Base-by-base conservation (phyloP, 1,139 yeast genomes). In the Pichia sp. region DNA sequence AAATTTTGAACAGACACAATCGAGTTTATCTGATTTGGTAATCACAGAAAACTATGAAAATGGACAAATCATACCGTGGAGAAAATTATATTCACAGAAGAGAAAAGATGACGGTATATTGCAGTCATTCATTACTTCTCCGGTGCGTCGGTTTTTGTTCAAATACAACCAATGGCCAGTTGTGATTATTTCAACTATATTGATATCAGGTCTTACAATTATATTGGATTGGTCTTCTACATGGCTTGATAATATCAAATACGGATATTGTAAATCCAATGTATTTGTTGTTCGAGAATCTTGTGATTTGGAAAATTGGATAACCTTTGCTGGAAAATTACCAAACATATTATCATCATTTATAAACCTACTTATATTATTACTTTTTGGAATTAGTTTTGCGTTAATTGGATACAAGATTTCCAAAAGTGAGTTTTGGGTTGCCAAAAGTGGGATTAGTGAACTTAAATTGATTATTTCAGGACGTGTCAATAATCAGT, bases 361-460 rank as follows among this genome's bases (percentile, higher is more conserved):
- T 3, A 7, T 50, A 13, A 39, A 46, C n/a, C 40, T 68, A 46
- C 34, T 68, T 5, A 52, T 74, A 1, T 73, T 68, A 50, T 45
- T 70, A 1, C 20, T 63, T 1, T 57, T 69, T 7, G 67, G 77
- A 0, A 52, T 69, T 11, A 24, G 63, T 8, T 51, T 69, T 20
- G 67, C 68, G 4, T 45, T 61, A 3, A 27, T 59, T 2, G 70
- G 75, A 0, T 61, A 67, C 2, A 49, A 66, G 2, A 64, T 76
- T 8, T 59, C 67, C 3, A 52, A 58, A 23, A 61, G 57, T 39
- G 75, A 77, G 9, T 74, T 76, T 0, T 66, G 70, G 45, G 74
- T 82, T 29, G 68, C 72, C 36, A 78, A 77, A 57, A 78, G 85
- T 45, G 95, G 95, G 4, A 82, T 86, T 27, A 78, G 88, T 2